Base-by-base conservation (phyloP, 805 yeast species). In the Saccharomycopsis schoenii region DNA sequence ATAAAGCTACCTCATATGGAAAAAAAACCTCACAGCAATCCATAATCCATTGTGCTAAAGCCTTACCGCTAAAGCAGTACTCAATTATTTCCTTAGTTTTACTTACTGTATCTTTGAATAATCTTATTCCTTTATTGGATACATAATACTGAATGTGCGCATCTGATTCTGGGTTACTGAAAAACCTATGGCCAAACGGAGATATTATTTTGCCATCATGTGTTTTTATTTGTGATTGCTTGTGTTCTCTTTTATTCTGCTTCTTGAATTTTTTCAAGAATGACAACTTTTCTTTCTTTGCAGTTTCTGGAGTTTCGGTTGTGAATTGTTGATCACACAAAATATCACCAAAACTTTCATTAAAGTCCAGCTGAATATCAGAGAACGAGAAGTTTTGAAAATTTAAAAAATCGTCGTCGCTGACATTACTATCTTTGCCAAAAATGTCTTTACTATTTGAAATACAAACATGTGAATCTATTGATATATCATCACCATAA, bases 121-220 rank as follows among this genome's bases (percentile, higher is more conserved):
- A 67, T 19, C 96, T 73, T 1, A 89, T 77, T 0, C 97, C 97
- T 11, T 71, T 74, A 25, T 73, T 67, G 0, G 92, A 81, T 4
- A 82, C 84, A 69, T 85, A 91, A 69, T 91, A 91, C 69, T 92
- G 97, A 9, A 82, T 71, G 68, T 84, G 88, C 0, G 96, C 77
- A 65, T 88, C 93, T 0, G 96, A 87, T 68, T 88, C 96, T 0
- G 97, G 97, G 67, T 92, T 92, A 3, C 93, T 84, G 73, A 90
- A 90, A 68, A 81, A 89, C 50, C 81, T 78, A 67, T 89, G 96
- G 60, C 83, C 81, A 65, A 86, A 84, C 0, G 96, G 96, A 4
- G 89, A 83, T n/a, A 54, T 15, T 10, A 36, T 25, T 24, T 25
- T 47, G 4, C 52, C 15, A 29, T 41, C 8, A 10, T 43, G 21